Evolutionary conservation across 208 protist species (phyloP), one percentile per base, ranked within the genome.

Genomic region (Crithidia sp.): DNA sequence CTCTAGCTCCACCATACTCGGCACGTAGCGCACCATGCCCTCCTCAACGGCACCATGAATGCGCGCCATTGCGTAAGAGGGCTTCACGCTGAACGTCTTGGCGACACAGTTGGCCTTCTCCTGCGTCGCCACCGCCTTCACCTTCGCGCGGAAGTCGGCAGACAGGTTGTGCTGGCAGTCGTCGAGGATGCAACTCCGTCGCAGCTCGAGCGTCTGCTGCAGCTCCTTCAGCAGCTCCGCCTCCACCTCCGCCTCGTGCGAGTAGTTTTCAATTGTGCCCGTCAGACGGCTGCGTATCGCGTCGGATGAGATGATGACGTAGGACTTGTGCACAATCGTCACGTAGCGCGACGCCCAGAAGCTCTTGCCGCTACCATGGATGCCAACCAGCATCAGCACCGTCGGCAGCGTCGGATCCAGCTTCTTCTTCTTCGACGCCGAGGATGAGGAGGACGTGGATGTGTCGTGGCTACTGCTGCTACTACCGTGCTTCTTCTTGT

Each of bases 301-400:
- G 39, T 94, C 87, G 10, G 76, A 85, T 60, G 77, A 83, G 36
- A 96, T 73, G 50, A 91, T 52, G 41, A 85, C 67, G 66, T 74
- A 86, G 6, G 88, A 89, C 39, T 83, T 79, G 58, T 91, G 82
- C 69, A 93, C 87, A 0, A 81, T 79, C 36, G 84, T 67, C 7
- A 86, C 44, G 70, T 93, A 96, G 71, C 90, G 80, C 17, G 71
- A 81, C 28, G 87, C 79, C 89, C 91, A 96, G 41, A 85, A 88
- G 57, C 84, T 88, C 77, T 96, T 96, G 16, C 91, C 91, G 63
- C 89, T 93, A 40, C 89, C 89, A 61, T 86, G 75, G 14, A 96
- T 91, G 65, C 91, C 91, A 17, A 94, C 65, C 0, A 94, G 78
- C 12, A 94, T 28, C 52, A 92, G 55, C 9, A 96, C 7, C 16